Evolutionary conservation across 345 rosid genomes (phyloP).

Genomic region (Salix arbutifolia): DNA sequence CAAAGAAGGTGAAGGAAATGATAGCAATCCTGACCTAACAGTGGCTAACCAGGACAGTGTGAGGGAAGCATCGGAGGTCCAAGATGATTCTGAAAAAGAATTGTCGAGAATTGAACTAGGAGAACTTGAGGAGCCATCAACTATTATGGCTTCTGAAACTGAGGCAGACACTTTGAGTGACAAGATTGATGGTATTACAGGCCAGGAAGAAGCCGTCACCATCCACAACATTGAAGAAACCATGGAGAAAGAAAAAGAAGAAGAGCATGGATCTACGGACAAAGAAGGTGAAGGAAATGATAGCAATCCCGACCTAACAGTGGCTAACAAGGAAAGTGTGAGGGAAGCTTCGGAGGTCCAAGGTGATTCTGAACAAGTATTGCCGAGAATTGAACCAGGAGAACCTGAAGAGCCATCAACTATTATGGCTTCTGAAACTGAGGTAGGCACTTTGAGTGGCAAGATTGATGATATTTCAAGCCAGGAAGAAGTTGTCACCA

Average conservation of each 20-base stretch:
- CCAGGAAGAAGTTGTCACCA: background rate
- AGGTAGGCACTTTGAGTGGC: background rate
- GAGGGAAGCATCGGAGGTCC: background rate
- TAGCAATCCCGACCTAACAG: background rate
- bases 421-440: background rate
- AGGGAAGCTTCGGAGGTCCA: background rate
- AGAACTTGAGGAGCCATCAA: conserved; percentile 2
- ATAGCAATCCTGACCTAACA: background rate
- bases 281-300: background rate
- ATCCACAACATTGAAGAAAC: conserved; percentile 10
- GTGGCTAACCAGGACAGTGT: background rate
- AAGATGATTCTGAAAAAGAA: too few relatives aligned
- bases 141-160: background rate
- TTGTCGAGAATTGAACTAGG: background rate
- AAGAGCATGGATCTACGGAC: background rate
- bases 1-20: background rate
- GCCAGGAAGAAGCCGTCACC: background rate
- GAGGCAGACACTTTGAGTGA: background rate
- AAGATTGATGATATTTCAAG: background rate
- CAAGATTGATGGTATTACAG: background rate
- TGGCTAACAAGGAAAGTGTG: background rate
- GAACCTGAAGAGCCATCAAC: conserved; percentile 1
- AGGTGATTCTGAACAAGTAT: too few relatives aligned
- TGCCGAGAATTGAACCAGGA: background rate
- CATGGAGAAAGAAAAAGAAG: too few relatives aligned